Conservation (phyloP, 768 basidiomycete species). For the Steccherinum ochraceum region DNA sequence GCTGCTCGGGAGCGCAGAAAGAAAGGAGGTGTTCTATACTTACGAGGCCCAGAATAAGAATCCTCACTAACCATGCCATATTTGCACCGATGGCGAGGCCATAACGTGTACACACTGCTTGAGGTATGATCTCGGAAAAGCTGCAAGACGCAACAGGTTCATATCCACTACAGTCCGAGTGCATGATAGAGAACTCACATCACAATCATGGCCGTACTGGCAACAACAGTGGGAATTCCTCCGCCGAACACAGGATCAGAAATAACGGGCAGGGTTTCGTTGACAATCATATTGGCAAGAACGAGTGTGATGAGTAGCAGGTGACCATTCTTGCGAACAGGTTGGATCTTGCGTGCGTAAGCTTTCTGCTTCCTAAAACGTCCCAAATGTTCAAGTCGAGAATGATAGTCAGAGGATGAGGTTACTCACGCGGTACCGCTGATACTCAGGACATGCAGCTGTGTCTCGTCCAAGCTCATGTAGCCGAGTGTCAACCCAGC, state of each 20-base stretch:
- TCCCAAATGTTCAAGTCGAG: background rate
- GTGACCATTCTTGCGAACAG: constrained; percentile 75
- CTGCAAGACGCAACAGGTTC: constrained; percentile 28
- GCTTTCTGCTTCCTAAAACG: constrained; percentile 58
- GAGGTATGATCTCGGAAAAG: constrained; percentile 84
- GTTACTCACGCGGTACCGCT: constrained; percentile 68
- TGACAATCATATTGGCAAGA: constrained; percentile 83
- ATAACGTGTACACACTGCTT: constrained; percentile 78
- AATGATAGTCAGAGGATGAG: background rate
- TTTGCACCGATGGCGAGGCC: constrained; percentile 79
- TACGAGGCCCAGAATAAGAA: constrained; percentile 60
- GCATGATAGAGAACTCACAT: constrained; percentile 49
- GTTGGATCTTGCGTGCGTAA: constrained; percentile 74
- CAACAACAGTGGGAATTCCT: constrained; percentile 62
- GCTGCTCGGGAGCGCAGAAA: background rate
- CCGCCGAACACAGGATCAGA: constrained; percentile 70
- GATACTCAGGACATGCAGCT: constrained; percentile 75
- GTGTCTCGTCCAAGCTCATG: constrained; percentile 85
- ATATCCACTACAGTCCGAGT: background rate
- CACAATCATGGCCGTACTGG: constrained; percentile 75
- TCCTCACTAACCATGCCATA: constrained; percentile 61
- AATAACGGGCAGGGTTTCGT: constrained; percentile 76
- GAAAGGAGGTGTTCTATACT: constrained; percentile 11
- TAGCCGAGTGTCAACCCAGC: constrained; percentile 83
- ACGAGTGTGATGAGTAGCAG: constrained; percentile 74